Conservation (phyloP, 1,139 yeast genomes). For the Saccharomyces hybrid region DNA sequence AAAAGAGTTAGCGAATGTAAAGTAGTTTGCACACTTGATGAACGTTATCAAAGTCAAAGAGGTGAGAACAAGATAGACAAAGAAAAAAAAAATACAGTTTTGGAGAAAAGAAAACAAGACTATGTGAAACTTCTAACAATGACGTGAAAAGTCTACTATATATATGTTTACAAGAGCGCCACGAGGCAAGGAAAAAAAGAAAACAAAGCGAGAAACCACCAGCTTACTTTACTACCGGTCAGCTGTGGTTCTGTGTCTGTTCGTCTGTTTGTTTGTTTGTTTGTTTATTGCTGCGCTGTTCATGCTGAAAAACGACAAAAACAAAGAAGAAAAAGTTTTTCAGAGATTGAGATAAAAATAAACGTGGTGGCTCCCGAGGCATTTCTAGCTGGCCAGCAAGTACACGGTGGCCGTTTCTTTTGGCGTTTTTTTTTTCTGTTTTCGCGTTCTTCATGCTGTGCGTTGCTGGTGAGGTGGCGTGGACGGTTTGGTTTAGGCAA, state of each 20-base stretch:
- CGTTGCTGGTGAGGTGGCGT: conserved; percentile 94
- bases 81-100: not conserved
- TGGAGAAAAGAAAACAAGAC: not conserved
- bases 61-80: not conserved
- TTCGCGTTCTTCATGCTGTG: conserved; percentile 58
- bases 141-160: conserved; percentile 1
- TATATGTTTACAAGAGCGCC: not conserved
- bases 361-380: not conserved
- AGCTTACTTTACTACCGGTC: not conserved
- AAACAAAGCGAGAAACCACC: not conserved
- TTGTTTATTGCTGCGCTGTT: not conserved
- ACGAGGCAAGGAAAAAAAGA: not conserved
- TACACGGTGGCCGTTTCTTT: conserved; percentile 51
- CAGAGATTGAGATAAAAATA: not conserved
- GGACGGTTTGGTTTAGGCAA: conserved; percentile 62
- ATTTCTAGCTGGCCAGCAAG: not conserved
- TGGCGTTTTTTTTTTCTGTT: conserved; percentile 61
- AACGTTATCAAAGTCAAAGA: conserved; percentile 9
- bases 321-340: not conserved
- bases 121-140: not conserved
- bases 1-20: not conserved
- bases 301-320: not conserved
- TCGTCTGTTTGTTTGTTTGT: not conserved
- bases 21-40: conserved; percentile 1
- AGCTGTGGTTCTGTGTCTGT: conserved; percentile 2